phyloP scores from a whole-genome alignment of 306 rosid genomes.

The Medicago arabica region DNA sequence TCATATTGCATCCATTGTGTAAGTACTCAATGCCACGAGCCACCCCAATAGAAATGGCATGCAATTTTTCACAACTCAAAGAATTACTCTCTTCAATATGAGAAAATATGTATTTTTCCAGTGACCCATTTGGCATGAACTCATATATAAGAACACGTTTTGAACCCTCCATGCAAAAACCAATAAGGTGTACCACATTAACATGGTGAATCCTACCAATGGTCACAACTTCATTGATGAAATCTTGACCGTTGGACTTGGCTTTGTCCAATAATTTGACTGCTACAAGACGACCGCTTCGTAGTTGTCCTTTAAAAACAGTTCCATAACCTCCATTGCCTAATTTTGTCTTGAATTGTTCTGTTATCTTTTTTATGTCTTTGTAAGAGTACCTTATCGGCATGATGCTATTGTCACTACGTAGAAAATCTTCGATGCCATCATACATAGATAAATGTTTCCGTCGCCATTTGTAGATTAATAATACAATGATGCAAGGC shows the following conservation, averaged over 20 bases:
- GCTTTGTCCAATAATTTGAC: too few relatives aligned
- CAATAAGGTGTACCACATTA: too few relatives aligned
- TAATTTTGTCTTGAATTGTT: constrained; percentile 3
- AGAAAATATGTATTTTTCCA: constrained; percentile 21
- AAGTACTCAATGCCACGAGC: constrained; percentile 7
- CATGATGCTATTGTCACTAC: neutral
- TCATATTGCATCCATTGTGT: neutral
- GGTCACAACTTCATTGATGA: too few relatives aligned
- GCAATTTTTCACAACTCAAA: neutral
- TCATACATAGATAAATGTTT: constrained; percentile 37
- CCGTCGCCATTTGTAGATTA: constrained; percentile 25
- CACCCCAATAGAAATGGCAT: constrained; percentile 3
- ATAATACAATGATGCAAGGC: neutral
- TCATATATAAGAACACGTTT: constrained; percentile 23
- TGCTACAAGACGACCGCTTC: too few relatives aligned
- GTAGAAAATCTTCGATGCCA: constrained; percentile 36
- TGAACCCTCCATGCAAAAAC: constrained; percentile 8
- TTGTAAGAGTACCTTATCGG: neutral
- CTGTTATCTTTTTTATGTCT: constrained; percentile 3
- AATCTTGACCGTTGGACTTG: too few relatives aligned
- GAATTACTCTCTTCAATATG: neutral
- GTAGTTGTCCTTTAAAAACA: too few relatives aligned
- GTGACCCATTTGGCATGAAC: constrained; percentile 7
- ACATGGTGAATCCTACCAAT: too few relatives aligned
- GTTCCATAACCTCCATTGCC: neutral